Conservation (phyloP, 192 early-diverging fungal species). For the Fimicolochytrium jonesii region DNA sequence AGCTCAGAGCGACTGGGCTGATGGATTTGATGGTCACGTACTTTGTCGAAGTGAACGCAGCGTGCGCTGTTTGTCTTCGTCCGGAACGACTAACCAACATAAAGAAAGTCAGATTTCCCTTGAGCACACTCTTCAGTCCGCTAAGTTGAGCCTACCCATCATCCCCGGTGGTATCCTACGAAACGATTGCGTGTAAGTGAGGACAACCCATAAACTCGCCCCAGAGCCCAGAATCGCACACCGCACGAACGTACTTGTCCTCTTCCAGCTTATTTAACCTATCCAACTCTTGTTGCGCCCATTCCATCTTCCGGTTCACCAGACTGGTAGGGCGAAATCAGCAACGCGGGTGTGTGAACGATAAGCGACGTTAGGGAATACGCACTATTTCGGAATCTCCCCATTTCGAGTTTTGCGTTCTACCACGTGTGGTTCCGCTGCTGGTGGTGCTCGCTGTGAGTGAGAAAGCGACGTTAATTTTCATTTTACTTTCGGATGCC, state of each 20-base stretch:
- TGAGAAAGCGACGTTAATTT: too few species aligned
- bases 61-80: constrained; percentile 42
- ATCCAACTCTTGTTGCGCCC: constrained; percentile 49
- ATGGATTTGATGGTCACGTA: too few species aligned
- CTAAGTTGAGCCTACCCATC: too few species aligned
- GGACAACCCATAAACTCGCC: not conserved
- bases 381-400: constrained; percentile 53
- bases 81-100: constrained; percentile 32
- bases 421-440: constrained; percentile 13
- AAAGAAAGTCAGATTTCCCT: too few species aligned
- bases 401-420: constrained; percentile 33
- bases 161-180: constrained; percentile 44
- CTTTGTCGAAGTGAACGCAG: constrained; percentile 29
- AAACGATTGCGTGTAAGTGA: not conserved
- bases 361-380: not conserved
- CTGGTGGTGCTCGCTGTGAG: constrained; percentile 3
- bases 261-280: constrained; percentile 34
- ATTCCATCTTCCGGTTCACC: constrained; percentile 50
- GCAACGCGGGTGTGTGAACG: not conserved
- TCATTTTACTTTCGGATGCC: too few species aligned
- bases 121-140: too few species aligned
- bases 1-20: too few species aligned
- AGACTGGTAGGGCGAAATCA: constrained; percentile 30
- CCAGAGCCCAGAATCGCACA: not conserved
- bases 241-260: constrained; percentile 29